A percentile compares a stretch with the other conserved stretches of the same genome.
phyloP scores from a whole-genome alignment of 177 flowering plant species.

The Telopea speciosissima region DNA sequence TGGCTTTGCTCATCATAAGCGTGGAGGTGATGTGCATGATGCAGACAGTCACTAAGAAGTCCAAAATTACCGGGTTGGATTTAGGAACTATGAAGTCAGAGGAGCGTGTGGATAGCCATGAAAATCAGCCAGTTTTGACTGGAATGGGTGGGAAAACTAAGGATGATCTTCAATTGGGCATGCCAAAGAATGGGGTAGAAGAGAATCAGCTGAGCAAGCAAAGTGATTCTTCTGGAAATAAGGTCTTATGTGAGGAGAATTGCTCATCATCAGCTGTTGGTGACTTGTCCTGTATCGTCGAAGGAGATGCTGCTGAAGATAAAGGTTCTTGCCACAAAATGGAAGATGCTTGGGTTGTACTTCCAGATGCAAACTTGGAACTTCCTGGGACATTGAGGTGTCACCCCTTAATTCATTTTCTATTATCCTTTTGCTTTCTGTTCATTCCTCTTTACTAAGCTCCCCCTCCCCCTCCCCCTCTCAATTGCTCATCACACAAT shows the following conservation, averaged over 20 bases:
- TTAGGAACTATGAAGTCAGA: slow-evolving; percentile 5
- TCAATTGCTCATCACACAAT: not conserved
- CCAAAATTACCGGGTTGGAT: slow-evolving; percentile 11
- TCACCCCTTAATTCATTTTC: not conserved
- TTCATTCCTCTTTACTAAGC: no score
- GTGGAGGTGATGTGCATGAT: slow-evolving; percentile 13
- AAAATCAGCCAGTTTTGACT: slow-evolving; percentile 1
- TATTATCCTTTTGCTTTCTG: not conserved
- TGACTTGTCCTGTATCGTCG: slow-evolving; percentile 23
- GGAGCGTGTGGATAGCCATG: slow-evolving; percentile 7
- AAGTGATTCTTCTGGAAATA: slow-evolving; percentile 5
- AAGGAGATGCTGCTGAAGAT: slow-evolving; percentile 83
- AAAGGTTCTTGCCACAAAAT: slow-evolving; percentile 75
- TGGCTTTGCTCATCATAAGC: slow-evolving; percentile 13
- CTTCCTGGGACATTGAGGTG: slow-evolving; percentile 56
- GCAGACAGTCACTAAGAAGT: slow-evolving; percentile 15
- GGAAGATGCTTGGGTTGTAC: slow-evolving; percentile 89
- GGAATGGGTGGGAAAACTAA: slow-evolving; percentile 5
- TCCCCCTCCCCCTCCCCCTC: no score
- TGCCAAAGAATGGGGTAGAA: slow-evolving; percentile 1
- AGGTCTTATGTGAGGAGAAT: not conserved
- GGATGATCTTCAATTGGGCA: not conserved
- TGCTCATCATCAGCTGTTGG: not conserved
- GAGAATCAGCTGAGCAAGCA: slow-evolving; percentile 3
- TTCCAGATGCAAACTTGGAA: slow-evolving; percentile 48